These are phyloP conservation scores for Skeletonema grethae DNA, from an alignment of 108 stramenopile species.

Conservation along the genomic window DNA sequence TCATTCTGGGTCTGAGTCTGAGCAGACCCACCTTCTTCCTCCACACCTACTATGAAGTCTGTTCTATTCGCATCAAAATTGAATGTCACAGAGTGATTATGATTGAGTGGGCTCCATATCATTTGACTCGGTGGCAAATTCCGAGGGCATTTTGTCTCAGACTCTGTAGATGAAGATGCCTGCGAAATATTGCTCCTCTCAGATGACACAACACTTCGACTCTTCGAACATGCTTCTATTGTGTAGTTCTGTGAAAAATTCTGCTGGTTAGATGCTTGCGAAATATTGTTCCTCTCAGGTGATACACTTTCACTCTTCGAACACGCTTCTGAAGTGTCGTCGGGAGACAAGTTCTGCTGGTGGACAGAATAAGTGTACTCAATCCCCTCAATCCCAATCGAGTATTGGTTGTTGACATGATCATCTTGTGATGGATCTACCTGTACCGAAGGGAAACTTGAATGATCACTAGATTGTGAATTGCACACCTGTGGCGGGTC, in stretches of 20 bases:
- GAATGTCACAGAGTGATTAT: background rate
- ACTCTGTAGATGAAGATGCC: background rate
- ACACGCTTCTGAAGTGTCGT: background rate
- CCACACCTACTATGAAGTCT: background rate
- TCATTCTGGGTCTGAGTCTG: too few species aligned
- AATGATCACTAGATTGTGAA: background rate
- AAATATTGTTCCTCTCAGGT: background rate
- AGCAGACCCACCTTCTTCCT: background rate
- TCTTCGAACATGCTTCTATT: background rate
- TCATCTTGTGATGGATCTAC: background rate
- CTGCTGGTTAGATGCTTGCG: background rate
- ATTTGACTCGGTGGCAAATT: constrained; percentile 29
- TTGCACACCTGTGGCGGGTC: background rate
- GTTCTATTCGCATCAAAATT: background rate
- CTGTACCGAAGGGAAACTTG: background rate
- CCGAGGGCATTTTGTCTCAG: constrained; percentile 29
- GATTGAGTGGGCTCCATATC: constrained; percentile 30
- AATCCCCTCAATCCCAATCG: background rate
- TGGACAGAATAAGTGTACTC: background rate
- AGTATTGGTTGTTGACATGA: background rate
- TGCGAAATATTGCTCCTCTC: background rate
- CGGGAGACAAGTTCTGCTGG: background rate
- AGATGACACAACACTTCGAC: background rate
- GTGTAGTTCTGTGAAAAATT: background rate
- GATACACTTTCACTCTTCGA: background rate